A percentile compares a stretch with the other conserved stretches of the same genome.
Evolutionary conservation across 2,329 filamentous ascomycete species (phyloP).

Genomic region (Colletotrichum sidae): DNA sequence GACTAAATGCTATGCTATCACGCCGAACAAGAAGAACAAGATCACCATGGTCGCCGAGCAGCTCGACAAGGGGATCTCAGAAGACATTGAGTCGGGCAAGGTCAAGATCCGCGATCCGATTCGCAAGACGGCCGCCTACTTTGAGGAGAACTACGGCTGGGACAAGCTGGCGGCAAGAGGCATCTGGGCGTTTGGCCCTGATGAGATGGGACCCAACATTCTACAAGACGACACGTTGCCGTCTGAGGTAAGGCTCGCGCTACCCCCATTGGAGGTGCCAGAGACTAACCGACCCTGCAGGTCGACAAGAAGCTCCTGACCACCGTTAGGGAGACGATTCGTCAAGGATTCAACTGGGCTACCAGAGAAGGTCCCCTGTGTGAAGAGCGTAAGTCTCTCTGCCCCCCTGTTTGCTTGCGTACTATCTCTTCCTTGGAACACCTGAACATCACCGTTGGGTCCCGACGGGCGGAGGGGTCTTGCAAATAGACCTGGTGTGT

Average conservation of each 20-base stretch:
- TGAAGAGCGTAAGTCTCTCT: slow-evolving; percentile 84
- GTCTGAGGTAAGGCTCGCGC: slow-evolving; percentile 71
- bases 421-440: slow-evolving; percentile 22
- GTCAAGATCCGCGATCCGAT: slow-evolving; percentile 95
- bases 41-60: slow-evolving; percentile 99
- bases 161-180: slow-evolving; percentile 93
- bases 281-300: slow-evolving; percentile 50
- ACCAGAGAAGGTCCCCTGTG: slow-evolving; percentile 94
- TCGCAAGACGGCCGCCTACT: slow-evolving; percentile 94
- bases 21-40: slow-evolving; percentile 99
- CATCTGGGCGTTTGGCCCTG: slow-evolving; percentile 98
- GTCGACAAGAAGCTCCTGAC: slow-evolving; percentile 93
- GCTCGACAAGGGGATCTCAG: slow-evolving; percentile 91
- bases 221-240: slow-evolving; percentile 96
- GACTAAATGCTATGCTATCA: slow-evolving; percentile 97
- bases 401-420: slow-evolving; percentile 35
- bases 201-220: slow-evolving; percentile 94
- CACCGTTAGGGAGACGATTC: slow-evolving; percentile 90
- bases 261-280: not conserved
- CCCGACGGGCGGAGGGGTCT: slow-evolving; percentile 26
- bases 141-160: slow-evolving; percentile 97
- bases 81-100: slow-evolving; percentile 90
- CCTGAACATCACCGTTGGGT: slow-evolving; percentile 16
- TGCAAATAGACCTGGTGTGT: slow-evolving; percentile 25
- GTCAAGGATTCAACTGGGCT: slow-evolving; percentile 97